These are phyloP conservation scores for Oryza coarctata DNA, from an alignment of 176 grass and related monocot genomes.

Conservation along the genomic window DNA sequence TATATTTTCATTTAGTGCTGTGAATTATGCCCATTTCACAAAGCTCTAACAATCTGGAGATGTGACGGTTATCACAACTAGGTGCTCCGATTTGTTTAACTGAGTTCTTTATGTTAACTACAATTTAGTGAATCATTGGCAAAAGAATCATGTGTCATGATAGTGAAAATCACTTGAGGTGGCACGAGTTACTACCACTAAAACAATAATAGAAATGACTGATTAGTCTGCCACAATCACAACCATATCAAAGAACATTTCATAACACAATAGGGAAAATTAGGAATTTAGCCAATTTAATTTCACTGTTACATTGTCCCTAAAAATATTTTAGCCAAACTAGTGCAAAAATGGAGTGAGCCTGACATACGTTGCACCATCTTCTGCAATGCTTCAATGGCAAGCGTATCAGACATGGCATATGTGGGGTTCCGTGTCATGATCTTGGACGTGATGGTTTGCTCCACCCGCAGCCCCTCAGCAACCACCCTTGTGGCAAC, in stretches of 20 bases:
- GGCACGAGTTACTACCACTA: not conserved
- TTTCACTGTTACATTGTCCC: not conserved
- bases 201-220: not conserved
- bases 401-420: constrained; percentile 73
- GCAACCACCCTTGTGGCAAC: constrained; percentile 88
- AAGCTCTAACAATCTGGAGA: constrained; percentile 20
- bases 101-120: not conserved
- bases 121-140: not conserved
- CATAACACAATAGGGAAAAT: not conserved
- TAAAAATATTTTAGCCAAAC: not conserved
- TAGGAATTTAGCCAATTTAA: not conserved
- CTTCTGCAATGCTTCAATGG: constrained; percentile 95
- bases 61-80: not conserved
- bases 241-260: constrained; percentile 20
- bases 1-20: not conserved
- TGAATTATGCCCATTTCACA: not conserved
- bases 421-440: constrained; percentile 86
- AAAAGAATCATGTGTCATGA: not conserved
- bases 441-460: constrained; percentile 85
- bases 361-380: constrained; percentile 84
- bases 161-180: not conserved
- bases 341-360: constrained; percentile 9
- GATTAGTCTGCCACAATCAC: not conserved
- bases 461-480: constrained; percentile 82
- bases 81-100: constrained; percentile 12